These are phyloP conservation scores for Rhododendron simsii DNA, from an alignment of 148 eudicot species.

Conservation along the genomic window DNA sequence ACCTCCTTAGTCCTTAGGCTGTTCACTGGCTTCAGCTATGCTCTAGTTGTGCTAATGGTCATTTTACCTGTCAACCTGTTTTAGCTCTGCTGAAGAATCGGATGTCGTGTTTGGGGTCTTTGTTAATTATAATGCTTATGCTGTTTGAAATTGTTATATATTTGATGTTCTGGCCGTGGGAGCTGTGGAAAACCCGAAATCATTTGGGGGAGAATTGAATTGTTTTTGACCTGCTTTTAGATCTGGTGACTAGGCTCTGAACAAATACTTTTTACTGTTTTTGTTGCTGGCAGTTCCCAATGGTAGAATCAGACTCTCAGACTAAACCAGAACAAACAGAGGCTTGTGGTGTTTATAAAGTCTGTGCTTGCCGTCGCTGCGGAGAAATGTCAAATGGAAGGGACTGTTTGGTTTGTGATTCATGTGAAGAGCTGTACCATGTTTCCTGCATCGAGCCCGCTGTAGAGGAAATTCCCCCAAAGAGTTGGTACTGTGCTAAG, in stretches of 20 bases:
- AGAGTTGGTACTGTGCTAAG: constrained; percentile 77
- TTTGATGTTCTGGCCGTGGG: too few relatives aligned
- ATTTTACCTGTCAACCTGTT: neutral
- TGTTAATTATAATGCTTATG: neutral
- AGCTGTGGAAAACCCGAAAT: neutral
- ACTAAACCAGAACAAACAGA: constrained; percentile 46
- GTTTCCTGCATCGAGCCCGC: constrained; percentile 76
- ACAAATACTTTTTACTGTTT: neutral
- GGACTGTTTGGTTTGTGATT: constrained; percentile 78
- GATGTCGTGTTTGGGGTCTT: neutral
- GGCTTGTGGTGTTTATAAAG: constrained; percentile 26
- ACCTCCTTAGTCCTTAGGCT: neutral
- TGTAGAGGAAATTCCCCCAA: constrained; percentile 61
- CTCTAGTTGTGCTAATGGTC: neutral
- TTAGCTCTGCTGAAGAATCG: neutral
- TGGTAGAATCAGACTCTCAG: constrained; percentile 26
- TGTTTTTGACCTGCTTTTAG: neutral
- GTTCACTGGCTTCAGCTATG: neutral
- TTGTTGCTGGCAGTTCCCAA: constrained; percentile 33
- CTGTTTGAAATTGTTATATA: neutral
- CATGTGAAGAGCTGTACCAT: constrained; percentile 83
- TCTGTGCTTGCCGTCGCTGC: constrained; percentile 54
- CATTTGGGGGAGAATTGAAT: neutral
- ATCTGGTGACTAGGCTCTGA: neutral
- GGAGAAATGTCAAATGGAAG: constrained; percentile 60